Conservation (phyloP, 345 rosid genomes). For the Turritis glabra region DNA sequence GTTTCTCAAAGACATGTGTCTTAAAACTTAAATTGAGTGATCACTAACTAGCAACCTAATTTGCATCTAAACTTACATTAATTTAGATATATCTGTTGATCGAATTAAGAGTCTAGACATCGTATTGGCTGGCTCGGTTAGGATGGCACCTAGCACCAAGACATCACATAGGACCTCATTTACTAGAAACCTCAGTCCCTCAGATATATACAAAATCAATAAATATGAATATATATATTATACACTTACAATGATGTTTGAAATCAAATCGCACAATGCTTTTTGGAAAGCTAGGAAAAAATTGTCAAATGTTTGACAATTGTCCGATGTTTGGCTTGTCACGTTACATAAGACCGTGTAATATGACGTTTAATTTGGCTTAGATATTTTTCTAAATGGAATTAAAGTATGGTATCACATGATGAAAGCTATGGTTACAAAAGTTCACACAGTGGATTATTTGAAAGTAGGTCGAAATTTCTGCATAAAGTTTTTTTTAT, state of each 20-base stretch:
- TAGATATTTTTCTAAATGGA: conserved; percentile 6
- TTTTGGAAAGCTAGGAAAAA: not conserved
- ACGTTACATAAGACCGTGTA: conserved; percentile 24
- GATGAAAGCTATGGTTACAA: conserved; percentile 36
- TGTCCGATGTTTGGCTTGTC: conserved; percentile 22
- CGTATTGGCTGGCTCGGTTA: not conserved
- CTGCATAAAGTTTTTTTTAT: conserved; percentile 18
- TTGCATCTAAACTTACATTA: not conserved
- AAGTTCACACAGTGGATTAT: conserved; percentile 16
- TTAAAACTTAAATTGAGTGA: not conserved
- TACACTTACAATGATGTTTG: not conserved
- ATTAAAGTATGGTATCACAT: conserved; percentile 30
- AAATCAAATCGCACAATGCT: not conserved
- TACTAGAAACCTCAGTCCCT: not conserved
- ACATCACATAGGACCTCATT: not conserved
- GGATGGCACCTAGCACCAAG: conserved; percentile 4
- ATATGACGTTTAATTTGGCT: conserved; percentile 19
- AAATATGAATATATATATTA: not conserved
- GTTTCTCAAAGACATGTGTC: conserved; percentile 4
- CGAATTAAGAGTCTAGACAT: not conserved
- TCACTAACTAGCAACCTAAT: conserved; percentile 14
- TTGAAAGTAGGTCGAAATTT: conserved; percentile 36
- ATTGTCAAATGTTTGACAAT: conserved; percentile 12
- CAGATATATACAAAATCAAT: not conserved
- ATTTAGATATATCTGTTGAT: not conserved